Conservation (phyloP, 2,329 filamentous ascomycete species). For the Aspergillus piperis region DNA sequence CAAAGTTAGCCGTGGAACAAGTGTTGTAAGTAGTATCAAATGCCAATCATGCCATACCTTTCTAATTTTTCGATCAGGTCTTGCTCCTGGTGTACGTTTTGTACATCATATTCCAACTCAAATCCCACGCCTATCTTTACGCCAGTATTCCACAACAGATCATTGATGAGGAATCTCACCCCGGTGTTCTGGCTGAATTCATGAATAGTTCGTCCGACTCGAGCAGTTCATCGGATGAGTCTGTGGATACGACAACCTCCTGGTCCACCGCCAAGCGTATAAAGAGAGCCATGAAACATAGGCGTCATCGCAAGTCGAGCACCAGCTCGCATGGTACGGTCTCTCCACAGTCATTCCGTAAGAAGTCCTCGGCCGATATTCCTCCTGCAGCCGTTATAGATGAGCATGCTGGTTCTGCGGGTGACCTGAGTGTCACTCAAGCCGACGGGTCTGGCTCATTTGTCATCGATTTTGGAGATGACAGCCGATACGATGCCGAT, state of each 20-base stretch:
- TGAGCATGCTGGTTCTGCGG: slow-evolving; percentile 22
- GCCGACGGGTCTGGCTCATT: slow-evolving; percentile 23
- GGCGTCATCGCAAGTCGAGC: slow-evolving; percentile 76
- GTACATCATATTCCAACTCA: slow-evolving; percentile 87
- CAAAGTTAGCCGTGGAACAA: slow-evolving; percentile 85
- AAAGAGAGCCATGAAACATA: slow-evolving; percentile 70
- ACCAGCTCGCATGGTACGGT: slow-evolving; percentile 60
- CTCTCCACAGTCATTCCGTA: slow-evolving; percentile 26
- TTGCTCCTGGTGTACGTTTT: slow-evolving; percentile 78
- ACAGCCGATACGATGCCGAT: slow-evolving; percentile 31
- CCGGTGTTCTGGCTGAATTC: slow-evolving; percentile 79
- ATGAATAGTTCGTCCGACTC: slow-evolving; percentile 61
- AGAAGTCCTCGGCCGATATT: slow-evolving; percentile 22
- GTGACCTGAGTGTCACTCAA: slow-evolving; percentile 26
- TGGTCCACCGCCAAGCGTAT: slow-evolving; percentile 74
- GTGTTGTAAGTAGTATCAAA: slow-evolving; percentile 62
- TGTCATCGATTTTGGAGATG: slow-evolving; percentile 31
- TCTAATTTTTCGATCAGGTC: slow-evolving; percentile 50
- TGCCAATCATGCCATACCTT: background rate
- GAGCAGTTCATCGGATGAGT: slow-evolving; percentile 61
- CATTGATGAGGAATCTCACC: slow-evolving; percentile 87
- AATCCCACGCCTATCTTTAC: slow-evolving; percentile 89
- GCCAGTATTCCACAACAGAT: slow-evolving; percentile 89
- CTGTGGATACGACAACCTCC: slow-evolving; percentile 66
- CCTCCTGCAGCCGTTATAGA: slow-evolving; percentile 17